These are phyloP conservation scores for Xanthoparmelia taractica DNA, from an alignment of 495 filamentous ascomycete genomes.

Conservation along the genomic window DNA sequence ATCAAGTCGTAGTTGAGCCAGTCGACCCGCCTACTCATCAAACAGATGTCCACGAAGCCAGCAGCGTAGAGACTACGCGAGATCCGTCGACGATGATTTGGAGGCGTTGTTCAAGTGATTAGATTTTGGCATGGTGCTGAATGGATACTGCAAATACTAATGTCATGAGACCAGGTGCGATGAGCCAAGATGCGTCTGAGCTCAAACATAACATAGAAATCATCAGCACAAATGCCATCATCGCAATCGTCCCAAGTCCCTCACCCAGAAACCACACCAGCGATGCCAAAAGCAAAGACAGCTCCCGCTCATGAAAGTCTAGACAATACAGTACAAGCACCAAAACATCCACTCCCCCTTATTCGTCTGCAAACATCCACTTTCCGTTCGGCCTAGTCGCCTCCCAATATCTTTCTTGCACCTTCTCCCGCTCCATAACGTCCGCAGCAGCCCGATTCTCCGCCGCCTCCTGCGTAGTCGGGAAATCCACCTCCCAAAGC, in stretches of 20 bases:
- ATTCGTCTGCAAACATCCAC: slow-evolving; percentile 80
- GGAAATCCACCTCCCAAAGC: slow-evolving; percentile 86
- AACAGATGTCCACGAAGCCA: too few species aligned
- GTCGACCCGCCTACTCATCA: too few species aligned
- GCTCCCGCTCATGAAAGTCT: neutral
- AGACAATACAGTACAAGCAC: neutral
- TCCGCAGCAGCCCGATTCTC: slow-evolving; percentile 54
- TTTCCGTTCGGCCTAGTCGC: slow-evolving; percentile 67
- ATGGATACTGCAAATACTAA: too few species aligned
- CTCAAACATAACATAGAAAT: too few species aligned
- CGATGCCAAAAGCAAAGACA: neutral
- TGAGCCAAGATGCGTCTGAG: neutral
- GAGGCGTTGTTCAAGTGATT: too few species aligned
- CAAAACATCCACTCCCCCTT: slow-evolving; percentile 12
- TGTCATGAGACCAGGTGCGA: neutral
- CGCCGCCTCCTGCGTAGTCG: slow-evolving; percentile 68
- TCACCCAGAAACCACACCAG: neutral
- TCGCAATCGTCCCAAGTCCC: neutral
- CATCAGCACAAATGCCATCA: neutral
- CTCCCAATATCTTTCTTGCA: slow-evolving; percentile 70
- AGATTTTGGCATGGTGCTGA: too few species aligned
- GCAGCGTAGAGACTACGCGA: too few species aligned
- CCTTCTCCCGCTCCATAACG: slow-evolving; percentile 48
- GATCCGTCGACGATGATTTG: too few species aligned
- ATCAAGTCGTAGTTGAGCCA: too few species aligned